Conservation (phyloP, 495 filamentous ascomycete species). For the Clavariopsis aquatica region DNA sequence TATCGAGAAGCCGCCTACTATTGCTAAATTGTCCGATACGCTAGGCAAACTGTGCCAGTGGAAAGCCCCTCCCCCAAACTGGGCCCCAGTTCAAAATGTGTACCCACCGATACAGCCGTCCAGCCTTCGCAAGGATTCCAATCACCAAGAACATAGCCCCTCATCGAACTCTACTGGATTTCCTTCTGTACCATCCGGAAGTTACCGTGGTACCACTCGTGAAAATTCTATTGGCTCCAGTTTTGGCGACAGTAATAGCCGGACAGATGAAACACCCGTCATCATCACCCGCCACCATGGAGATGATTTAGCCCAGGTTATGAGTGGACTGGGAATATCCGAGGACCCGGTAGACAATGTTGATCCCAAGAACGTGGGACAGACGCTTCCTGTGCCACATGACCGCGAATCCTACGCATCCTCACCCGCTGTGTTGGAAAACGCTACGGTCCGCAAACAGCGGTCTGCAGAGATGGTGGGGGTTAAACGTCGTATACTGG, state of each 20-base stretch:
- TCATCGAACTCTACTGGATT: constrained; percentile 80
- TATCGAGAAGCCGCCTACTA: constrained; percentile 92
- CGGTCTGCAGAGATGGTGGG: constrained; percentile 77
- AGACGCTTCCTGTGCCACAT: constrained; percentile 43
- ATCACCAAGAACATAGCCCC: constrained; percentile 74
- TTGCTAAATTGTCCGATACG: constrained; percentile 82
- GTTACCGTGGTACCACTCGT: constrained; percentile 73
- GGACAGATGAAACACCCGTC: constrained; percentile 74
- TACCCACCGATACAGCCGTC: constrained; percentile 60
- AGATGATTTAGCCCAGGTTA: constrained; percentile 59
- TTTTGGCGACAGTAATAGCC: constrained; percentile 78
- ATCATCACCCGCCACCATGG: constrained; percentile 68
- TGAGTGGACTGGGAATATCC: constrained; percentile 70
- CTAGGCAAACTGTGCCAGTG: constrained; percentile 85
- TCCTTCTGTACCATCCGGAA: constrained; percentile 65
- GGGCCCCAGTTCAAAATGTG: constrained; percentile 45
- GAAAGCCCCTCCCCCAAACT: constrained; percentile 67
- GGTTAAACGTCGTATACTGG: constrained; percentile 55
- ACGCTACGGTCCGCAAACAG: constrained; percentile 59
- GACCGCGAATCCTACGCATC: constrained; percentile 61
- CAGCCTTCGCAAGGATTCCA: constrained; percentile 60
- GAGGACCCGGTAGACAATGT: constrained; percentile 45
- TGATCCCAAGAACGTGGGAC: constrained; percentile 34
- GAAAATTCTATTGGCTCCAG: constrained; percentile 86
- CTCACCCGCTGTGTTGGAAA: constrained; percentile 65